Evolutionary conservation across 2,329 filamentous ascomycete species (phyloP).

Genomic region (Metarhizium anisopliae): DNA sequence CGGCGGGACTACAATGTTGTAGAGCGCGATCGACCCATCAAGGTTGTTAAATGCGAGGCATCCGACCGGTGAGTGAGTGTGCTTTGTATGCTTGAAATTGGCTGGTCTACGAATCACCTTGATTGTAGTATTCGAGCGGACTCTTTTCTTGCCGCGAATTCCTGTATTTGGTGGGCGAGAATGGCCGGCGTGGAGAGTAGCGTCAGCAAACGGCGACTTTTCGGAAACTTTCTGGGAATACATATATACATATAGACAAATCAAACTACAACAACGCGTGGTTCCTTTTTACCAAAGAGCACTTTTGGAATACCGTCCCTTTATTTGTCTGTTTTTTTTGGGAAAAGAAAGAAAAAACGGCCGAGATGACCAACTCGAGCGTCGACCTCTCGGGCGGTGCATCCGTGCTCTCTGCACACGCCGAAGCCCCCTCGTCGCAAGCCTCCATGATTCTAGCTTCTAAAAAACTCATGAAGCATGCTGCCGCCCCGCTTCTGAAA

Average conservation of each 20-base stretch:
- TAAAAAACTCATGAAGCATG: conserved; percentile 8
- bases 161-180: no score
- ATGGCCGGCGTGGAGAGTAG: not conserved
- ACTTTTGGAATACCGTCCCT: no score
- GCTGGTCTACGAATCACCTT: no score
- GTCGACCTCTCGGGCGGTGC: conserved; percentile 1
- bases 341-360: no score
- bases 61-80: no score
- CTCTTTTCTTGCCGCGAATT: no score
- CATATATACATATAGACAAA: no score
- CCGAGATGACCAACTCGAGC: not conserved
- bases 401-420: conserved; percentile 6
- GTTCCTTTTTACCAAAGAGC: no score
- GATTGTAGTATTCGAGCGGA: no score
- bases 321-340: no score
- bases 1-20: not conserved
- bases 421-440: not conserved
- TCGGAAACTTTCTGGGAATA: conserved; percentile 12
- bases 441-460: conserved; percentile 6
- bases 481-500: conserved; percentile 13
- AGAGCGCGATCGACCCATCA: not conserved
- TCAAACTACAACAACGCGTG: no score
- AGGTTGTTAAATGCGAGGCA: not conserved
- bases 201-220: conserved; percentile 9
- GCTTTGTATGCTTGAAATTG: not conserved